These are phyloP conservation scores for Aureobasidium sp. DNA, from an alignment of 2,329 filamentous ascomycete genomes.

Conservation along the genomic window DNA sequence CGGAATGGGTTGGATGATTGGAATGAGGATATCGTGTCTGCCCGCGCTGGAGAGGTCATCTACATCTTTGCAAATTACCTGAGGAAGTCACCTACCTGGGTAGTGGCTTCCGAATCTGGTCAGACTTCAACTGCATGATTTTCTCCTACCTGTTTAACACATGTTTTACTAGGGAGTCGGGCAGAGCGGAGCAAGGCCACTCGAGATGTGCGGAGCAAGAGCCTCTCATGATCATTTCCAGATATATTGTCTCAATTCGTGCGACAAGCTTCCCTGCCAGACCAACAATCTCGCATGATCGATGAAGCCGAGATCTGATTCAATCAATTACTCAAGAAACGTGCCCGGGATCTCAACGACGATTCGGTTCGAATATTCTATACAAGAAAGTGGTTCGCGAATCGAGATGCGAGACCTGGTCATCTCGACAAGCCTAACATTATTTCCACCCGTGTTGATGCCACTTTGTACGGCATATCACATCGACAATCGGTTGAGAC, in stretches of 20 bases:
- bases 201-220: background rate
- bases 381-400: background rate
- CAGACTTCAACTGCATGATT: background rate
- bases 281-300: background rate
- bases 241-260: no score
- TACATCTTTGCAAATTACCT: background rate
- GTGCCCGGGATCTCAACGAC: background rate
- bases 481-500: constrained; percentile 5
- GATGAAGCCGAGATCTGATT: background rate
- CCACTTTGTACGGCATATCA: background rate
- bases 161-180: background rate
- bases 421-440: background rate
- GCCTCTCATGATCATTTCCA: background rate
- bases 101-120: background rate
- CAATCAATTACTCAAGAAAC: background rate
- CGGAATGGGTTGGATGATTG: background rate
- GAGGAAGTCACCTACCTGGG: background rate
- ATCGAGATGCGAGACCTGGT: background rate
- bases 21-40: background rate
- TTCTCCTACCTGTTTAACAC: background rate
- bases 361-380: background rate
- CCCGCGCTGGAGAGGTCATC: background rate
- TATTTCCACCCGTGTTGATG: background rate
- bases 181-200: background rate
- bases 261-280: no score